Evolutionary conservation across 208 protist species (phyloP), one percentile per base, ranked within the genome.

Genomic region (Trypanosoma scelopori): DNA sequence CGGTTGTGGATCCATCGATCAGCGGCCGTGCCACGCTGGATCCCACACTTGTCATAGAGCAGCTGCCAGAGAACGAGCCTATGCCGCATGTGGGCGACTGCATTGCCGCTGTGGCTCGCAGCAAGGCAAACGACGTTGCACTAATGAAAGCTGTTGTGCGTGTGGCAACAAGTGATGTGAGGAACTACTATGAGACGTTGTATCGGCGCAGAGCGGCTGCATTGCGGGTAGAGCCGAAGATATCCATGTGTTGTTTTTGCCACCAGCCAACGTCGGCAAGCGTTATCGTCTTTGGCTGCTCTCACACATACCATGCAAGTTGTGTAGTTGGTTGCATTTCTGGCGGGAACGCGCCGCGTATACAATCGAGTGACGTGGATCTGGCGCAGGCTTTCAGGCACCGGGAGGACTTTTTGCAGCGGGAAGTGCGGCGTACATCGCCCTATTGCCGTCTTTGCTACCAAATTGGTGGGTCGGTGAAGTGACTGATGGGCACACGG

Each of bases 201-300:
- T 64, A 80, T 53, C 57, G 70, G 52, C 63, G 71, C 0, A 69
- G 78, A 45, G 74, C 55, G 1, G 65, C 60, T 1, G 76, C 78
- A 1, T 73, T 89, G 18, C 69, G 72, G 6, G 78, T 92, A 55
- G 71, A 69, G 5, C 71, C 75, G 9, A 23, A 46, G 23, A 32
- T 25, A 1, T 30, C 59, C 13, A 50, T 60, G 6, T 85, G 79
- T 64, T 47, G 35, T 22, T 52, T 70, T 69, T 85, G 79, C 52
- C 52, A 62, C 20, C 72, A 72, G 11, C 66, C 51, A 28, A 39
- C 47, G 22, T 42, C 49, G 23, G 65, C 55, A 32, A 71, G 63
- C 56, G 47, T 77, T 55, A 68, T 86, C 1, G 65, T 81, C 18
- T 93, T 93, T 73, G 51, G 55, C 6, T 93, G 87, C 43, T 69